Evolutionary conservation across 768 basidiomycete genomes (phyloP).

Genomic region (Rhodotorula paludigena): DNA sequence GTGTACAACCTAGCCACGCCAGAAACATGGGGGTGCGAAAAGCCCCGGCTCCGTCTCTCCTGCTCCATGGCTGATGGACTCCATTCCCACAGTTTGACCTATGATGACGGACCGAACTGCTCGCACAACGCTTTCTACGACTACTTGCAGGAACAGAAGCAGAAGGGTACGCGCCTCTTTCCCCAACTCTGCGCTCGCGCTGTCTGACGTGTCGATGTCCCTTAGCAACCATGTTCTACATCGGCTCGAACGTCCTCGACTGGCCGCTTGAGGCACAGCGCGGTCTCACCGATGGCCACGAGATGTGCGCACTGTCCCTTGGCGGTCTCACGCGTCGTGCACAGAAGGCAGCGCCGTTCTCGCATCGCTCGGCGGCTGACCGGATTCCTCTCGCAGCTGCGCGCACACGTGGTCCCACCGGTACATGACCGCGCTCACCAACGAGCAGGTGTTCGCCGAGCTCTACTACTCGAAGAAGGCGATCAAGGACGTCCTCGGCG

Average conservation of each 20-base stretch:
- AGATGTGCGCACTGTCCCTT: constrained; percentile 44
- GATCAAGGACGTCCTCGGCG: constrained; percentile 52
- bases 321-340: too few species aligned
- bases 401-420: constrained; percentile 44
- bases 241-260: constrained; percentile 51
- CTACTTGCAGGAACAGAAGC: constrained; percentile 45
- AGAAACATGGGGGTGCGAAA: constrained; percentile 16
- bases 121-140: constrained; percentile 50
- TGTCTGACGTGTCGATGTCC: neutral
- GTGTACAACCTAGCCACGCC: constrained; percentile 20
- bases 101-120: constrained; percentile 48
- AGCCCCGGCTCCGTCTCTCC: constrained; percentile 22
- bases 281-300: constrained; percentile 47
- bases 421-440: constrained; percentile 56
- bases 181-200: neutral
- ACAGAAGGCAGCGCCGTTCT: too few species aligned
- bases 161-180: constrained; percentile 45
- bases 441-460: constrained; percentile 75
- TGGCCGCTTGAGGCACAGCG: constrained; percentile 50
- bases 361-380: neutral
- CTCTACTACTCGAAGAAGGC: constrained; percentile 80
- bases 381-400: constrained; percentile 3
- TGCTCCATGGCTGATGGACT: neutral
- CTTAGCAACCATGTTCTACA: constrained; percentile 44
- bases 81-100: constrained; percentile 33